phyloP scores from a whole-genome alignment of 148 eudicot species.

The Persicaria tinctoria region DNA sequence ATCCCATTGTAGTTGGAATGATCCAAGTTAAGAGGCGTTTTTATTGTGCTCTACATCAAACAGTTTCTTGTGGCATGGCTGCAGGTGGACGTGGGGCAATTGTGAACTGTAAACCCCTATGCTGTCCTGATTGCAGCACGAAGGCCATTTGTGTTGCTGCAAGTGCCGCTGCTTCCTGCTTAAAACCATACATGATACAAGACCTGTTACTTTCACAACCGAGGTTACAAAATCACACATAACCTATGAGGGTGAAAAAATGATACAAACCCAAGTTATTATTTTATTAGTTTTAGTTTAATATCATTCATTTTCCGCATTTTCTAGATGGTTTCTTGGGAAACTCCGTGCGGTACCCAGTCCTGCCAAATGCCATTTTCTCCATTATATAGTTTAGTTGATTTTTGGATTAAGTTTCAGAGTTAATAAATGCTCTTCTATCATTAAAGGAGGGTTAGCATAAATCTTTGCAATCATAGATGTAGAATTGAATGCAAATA shows the following conservation, averaged over 20 bases:
- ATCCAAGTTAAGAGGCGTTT: background rate
- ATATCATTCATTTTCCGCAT: too few relatives aligned
- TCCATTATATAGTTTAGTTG: too few relatives aligned
- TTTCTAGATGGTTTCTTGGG: too few relatives aligned
- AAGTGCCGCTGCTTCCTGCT: slow-evolving; percentile 68
- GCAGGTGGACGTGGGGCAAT: slow-evolving; percentile 46
- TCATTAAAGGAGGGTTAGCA: too few relatives aligned
- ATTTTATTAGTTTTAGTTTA: background rate
- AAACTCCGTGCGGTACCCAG: too few relatives aligned
- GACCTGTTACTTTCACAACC: background rate
- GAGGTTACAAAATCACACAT: slow-evolving; percentile 1
- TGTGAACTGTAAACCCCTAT: slow-evolving; percentile 55
- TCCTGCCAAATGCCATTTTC: too few relatives aligned
- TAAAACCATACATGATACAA: background rate
- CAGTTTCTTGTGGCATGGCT: slow-evolving; percentile 13
- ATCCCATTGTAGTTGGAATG: background rate
- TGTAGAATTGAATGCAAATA: too few relatives aligned
- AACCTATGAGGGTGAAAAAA: background rate
- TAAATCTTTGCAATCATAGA: too few relatives aligned
- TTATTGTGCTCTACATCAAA: background rate
- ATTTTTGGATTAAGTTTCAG: too few relatives aligned
- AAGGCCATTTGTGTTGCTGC: slow-evolving; percentile 73
- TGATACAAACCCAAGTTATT: too few relatives aligned
- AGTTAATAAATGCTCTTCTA: too few relatives aligned
- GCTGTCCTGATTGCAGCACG: slow-evolving; percentile 65